Conservation (phyloP, 2,329 filamentous ascomycete genomes). For the Claviceps maximensis region DNA sequence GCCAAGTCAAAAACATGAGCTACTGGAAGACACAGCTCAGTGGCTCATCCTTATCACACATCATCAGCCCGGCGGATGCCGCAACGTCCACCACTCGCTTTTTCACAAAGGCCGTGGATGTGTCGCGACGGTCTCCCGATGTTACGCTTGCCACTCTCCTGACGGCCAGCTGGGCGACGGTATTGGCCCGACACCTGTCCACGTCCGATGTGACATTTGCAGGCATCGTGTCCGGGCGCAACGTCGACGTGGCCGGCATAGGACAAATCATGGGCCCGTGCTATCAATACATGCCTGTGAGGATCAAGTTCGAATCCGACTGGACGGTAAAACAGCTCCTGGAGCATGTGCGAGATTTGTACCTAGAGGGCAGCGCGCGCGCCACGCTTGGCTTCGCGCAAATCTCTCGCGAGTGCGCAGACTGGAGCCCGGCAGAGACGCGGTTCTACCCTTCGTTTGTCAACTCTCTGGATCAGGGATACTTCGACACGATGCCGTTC, state of each 20-base stretch:
- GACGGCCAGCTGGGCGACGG: conserved; percentile 15
- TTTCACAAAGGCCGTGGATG: conserved; percentile 14
- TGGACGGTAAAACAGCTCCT: conserved; percentile 13
- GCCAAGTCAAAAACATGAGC: conserved; percentile 26
- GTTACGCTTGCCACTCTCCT: conserved; percentile 15
- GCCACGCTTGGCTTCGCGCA: conserved; percentile 14
- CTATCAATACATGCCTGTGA: conserved; percentile 17
- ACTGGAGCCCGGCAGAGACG: conserved; percentile 9
- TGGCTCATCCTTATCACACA: conserved; percentile 35
- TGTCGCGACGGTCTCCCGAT: conserved; percentile 12
- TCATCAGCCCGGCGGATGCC: conserved; percentile 9
- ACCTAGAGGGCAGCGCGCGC: conserved; percentile 12
- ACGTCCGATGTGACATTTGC: conserved; percentile 15
- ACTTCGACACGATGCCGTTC: conserved; percentile 16
- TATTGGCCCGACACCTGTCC: conserved; percentile 11
- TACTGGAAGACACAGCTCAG: conserved; percentile 50
- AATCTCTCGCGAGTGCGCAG: conserved; percentile 10
- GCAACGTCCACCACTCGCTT: conserved; percentile 11
- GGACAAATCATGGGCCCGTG: conserved; percentile 16
- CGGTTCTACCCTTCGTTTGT: conserved; percentile 15
- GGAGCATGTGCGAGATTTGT: conserved; percentile 12
- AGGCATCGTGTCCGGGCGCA: conserved; percentile 16
- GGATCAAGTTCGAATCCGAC: conserved; percentile 12
- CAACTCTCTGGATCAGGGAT: conserved; percentile 17
- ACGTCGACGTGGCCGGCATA: conserved; percentile 10